Evolutionary conservation across 2,329 filamentous ascomycete species (phyloP).

Genomic region (Alternaria brassicae): DNA sequence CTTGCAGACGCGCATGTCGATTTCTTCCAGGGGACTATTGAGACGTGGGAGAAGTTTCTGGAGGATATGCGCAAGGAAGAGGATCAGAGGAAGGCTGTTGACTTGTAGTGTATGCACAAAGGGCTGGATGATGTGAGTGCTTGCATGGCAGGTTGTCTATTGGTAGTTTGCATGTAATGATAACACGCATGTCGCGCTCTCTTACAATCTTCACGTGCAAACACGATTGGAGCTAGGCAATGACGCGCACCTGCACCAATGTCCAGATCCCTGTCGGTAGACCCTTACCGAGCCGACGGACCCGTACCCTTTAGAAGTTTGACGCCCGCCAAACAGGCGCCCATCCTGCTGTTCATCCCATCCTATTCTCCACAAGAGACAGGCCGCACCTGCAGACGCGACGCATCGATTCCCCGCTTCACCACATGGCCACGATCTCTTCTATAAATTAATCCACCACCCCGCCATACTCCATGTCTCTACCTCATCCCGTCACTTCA

Average conservation of each 20-base stretch:
- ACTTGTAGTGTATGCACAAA: neutral
- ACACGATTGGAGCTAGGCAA: conserved; percentile 15
- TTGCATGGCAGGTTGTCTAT: neutral
- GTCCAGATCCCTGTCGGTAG: conserved; percentile 9
- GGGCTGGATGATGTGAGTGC: neutral
- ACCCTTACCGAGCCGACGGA: conserved; percentile 25
- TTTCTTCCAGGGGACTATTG: conserved; percentile 81
- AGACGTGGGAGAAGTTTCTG: conserved; percentile 90
- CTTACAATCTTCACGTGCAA: conserved; percentile 18
- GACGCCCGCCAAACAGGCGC: conserved; percentile 14
- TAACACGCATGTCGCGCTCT: neutral
- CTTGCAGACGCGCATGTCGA: conserved; percentile 84
- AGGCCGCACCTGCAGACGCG: conserved; percentile 18
- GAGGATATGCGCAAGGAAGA: conserved; percentile 80
- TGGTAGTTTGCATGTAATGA: conserved; percentile 3
- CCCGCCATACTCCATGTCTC: conserved; percentile 43
- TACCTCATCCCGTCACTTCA: conserved; percentile 47
- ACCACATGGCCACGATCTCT: conserved; percentile 25
- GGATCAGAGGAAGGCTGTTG: conserved; percentile 39
- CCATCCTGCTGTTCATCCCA: conserved; percentile 18
- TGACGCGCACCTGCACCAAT: conserved; percentile 13
- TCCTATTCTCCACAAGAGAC: conserved; percentile 22
- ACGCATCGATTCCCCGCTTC: conserved; percentile 20
- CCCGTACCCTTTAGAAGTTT: conserved; percentile 24
- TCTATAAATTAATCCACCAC: conserved; percentile 34